Evolutionary conservation across 192 early-diverging fungal genomes (phyloP), one percentile per base, ranked within the genome.

Genomic region (Gonapodya sp.): DNA sequence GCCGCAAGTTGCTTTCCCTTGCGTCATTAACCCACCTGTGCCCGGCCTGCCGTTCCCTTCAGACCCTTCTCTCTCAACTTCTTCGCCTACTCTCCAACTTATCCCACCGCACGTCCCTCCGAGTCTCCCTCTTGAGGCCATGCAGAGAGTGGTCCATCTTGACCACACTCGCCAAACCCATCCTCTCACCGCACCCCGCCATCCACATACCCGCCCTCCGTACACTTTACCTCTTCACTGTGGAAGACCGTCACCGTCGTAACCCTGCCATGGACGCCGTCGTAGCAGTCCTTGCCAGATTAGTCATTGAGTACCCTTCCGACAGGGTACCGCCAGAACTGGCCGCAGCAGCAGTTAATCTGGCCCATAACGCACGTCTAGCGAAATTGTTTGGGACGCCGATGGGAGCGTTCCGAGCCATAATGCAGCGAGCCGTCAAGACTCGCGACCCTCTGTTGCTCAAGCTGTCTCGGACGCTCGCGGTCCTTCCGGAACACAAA

Each of bases 311-410:
- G 8, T 64, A 64, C 46, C 46, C 46, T 24, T 64, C 46, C 24
- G 85, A 88, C 36, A n/a, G 82, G 1, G 82, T 86, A 1, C 85
- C 85, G 36, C 34, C 79, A 1, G 88, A 89, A 78, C 82, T 90
- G 8, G 88, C 88, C 84, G 84, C 89, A 0, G 80, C 89, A 18
- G 87, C 84, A n/a, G 87, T 91, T 73, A 91, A 91, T 79, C 35
- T 91, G 34, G 82, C 86, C 18, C 74, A 82, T 24, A 82, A 87
- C 30, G 36, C 83, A n/a, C 78, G 84, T 24, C 85, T 81, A 78
- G 83, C 83, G 31, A 80, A 82, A 31, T 35, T 84, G 33, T 89
- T 89, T 79, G 46, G 46, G 8, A 64, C 46, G 8, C 46, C 46
- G 8, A 8, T 24, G 8, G 46, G 46, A 8, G 8, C 46, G 46